A percentile compares a stretch with the other conserved stretches of the same genome.
These are phyloP conservation scores for Rusavskia elegans DNA, from an alignment of 495 filamentous ascomycete species.

Conservation along the genomic window DNA sequence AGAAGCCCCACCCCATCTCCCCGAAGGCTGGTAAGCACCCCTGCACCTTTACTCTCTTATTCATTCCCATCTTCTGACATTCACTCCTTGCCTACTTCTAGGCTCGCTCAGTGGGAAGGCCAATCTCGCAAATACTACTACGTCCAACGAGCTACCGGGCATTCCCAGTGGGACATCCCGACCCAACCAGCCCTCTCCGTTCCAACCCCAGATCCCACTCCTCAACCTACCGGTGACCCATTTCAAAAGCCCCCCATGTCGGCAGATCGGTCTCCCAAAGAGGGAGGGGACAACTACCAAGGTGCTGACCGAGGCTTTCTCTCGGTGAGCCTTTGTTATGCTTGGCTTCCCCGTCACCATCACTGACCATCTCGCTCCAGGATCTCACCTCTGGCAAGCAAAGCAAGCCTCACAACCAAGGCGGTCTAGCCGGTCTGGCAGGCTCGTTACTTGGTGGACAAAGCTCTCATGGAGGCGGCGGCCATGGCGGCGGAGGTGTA, in stretches of 20 bases:
- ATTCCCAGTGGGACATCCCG: conserved; percentile 66
- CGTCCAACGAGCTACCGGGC: conserved; percentile 58
- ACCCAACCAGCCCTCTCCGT: conserved; percentile 34
- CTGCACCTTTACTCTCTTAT: neutral
- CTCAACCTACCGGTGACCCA: conserved; percentile 12
- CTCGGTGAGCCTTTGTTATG: conserved; percentile 1
- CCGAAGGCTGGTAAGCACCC: conserved; percentile 12
- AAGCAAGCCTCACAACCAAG: conserved; percentile 16
- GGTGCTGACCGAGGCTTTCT: conserved; percentile 12
- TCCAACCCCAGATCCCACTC: conserved; percentile 13
- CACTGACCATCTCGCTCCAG: conserved; percentile 7
- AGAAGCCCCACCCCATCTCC: conserved; percentile 6
- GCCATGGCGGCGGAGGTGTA: conserved; percentile 12
- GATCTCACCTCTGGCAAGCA: conserved; percentile 24
- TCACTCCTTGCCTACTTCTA: conserved; percentile 8
- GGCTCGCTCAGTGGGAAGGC: conserved; percentile 73
- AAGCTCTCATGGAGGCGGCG: conserved; percentile 10
- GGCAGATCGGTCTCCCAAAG: conserved; percentile 2
- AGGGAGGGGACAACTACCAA: conserved; percentile 3
- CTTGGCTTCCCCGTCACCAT: neutral
- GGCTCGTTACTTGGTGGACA: conserved; percentile 23
- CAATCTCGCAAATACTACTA: conserved; percentile 61
- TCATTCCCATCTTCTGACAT: neutral
- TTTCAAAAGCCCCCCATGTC: conserved; percentile 10
- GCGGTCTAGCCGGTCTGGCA: conserved; percentile 20